A percentile compares a stretch with the other conserved stretches of the same genome.
Evolutionary conservation across 768 basidiomycete genomes (phyloP).

Genomic region (Amanita rubescens): DNA sequence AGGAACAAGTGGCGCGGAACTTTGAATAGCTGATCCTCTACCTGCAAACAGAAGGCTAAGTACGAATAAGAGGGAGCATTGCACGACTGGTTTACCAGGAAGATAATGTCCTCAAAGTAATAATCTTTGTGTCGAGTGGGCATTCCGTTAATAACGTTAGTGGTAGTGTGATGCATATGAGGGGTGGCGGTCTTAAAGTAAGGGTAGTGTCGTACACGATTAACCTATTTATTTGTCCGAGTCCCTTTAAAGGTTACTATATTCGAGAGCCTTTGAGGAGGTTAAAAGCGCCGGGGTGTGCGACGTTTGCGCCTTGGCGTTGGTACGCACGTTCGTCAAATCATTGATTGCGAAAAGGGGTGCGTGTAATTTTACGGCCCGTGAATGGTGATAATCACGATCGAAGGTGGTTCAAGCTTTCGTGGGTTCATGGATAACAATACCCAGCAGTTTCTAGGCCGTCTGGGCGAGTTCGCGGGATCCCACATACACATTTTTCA

Average conservation of each 20-base stretch:
- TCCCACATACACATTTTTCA: background rate
- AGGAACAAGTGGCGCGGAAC: slow-evolving; percentile 21
- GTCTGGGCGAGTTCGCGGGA: too few species aligned
- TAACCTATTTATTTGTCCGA: background rate
- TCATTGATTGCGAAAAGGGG: background rate
- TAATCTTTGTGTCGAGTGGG: slow-evolving; percentile 3
- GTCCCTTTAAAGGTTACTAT: background rate
- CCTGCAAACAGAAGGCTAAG: slow-evolving; percentile 9
- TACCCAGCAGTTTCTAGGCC: too few species aligned
- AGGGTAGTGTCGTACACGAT: background rate
- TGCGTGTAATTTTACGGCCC: background rate
- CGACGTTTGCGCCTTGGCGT: background rate
- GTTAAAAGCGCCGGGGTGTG: background rate
- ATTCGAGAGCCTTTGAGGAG: too few species aligned
- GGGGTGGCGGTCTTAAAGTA: background rate
- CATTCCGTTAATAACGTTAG: background rate
- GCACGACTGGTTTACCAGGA: background rate
- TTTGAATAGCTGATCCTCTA: slow-evolving; percentile 21
- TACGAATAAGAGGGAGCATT: too few species aligned
- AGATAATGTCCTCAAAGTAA: slow-evolving; percentile 4
- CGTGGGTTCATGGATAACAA: too few species aligned
- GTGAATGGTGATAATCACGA: background rate
- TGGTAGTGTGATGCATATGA: background rate
- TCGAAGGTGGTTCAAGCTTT: background rate
- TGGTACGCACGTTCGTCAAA: background rate